phyloP scores from a whole-genome alignment of 768 basidiomycete genomes.

The Tricholomella constricta region DNA sequence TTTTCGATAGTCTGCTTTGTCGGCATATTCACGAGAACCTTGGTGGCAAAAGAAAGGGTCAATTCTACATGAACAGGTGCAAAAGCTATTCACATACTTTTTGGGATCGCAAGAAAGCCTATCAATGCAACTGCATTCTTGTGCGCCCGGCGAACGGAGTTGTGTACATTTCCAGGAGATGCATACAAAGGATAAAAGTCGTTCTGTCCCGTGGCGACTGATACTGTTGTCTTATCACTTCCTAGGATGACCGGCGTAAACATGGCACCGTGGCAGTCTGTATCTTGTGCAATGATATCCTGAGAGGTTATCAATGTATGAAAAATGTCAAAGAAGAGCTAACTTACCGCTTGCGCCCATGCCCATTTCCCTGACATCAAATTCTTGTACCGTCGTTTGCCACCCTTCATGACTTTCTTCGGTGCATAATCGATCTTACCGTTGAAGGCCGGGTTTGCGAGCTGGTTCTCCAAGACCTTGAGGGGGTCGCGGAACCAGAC shows the following conservation, averaged over 20 bases:
- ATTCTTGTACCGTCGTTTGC: constrained; percentile 28
- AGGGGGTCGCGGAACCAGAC: constrained; percentile 37
- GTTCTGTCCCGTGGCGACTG: constrained; percentile 36
- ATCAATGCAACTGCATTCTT: constrained; percentile 24
- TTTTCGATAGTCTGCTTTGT: constrained; percentile 12
- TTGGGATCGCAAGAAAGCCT: constrained; percentile 12
- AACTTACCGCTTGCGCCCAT: constrained; percentile 41
- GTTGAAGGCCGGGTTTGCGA: constrained; percentile 37
- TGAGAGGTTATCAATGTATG: neutral
- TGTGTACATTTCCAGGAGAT: constrained; percentile 34
- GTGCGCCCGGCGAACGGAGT: constrained; percentile 32
- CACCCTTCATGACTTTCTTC: constrained; percentile 26
- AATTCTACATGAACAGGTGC: neutral
- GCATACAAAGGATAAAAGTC: constrained; percentile 39
- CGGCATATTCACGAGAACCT: constrained; percentile 7
- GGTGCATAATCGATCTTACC: constrained; percentile 34
- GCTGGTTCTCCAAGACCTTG: constrained; percentile 25
- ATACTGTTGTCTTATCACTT: constrained; percentile 40
- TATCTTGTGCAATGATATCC: constrained; percentile 25
- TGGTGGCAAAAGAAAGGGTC: neutral
- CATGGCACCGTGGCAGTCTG: constrained; percentile 25
- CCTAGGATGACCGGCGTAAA: constrained; percentile 35
- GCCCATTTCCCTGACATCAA: constrained; percentile 45
- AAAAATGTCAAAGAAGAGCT: neutral
- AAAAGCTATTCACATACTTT: constrained; percentile 1